Evolutionary conservation across 2,329 filamentous ascomycete species (phyloP).

Genomic region (Nannizzia gypsea): DNA sequence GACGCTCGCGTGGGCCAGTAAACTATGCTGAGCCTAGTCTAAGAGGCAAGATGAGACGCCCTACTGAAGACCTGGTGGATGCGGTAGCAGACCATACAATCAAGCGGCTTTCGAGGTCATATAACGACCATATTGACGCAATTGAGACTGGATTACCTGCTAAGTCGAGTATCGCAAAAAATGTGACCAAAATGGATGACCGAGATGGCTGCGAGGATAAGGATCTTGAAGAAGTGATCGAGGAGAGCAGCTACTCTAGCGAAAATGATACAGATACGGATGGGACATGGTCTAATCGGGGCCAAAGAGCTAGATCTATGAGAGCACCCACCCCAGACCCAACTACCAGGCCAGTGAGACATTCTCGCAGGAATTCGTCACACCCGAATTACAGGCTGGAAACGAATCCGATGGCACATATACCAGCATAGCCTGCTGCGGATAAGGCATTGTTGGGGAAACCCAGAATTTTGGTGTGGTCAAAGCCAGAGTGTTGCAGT

Average conservation of each 20-base stretch:
- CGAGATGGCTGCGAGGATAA: background rate
- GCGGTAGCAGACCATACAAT: constrained; percentile 43
- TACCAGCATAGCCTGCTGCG: background rate
- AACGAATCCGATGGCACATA: background rate
- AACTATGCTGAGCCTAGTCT: constrained; percentile 77
- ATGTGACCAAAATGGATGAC: background rate
- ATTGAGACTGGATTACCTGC: background rate
- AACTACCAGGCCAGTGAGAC: background rate
- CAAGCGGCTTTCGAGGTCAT: background rate
- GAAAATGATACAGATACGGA: background rate
- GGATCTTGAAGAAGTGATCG: background rate
- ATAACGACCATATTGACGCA: background rate
- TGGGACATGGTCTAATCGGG: background rate
- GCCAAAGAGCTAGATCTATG: background rate
- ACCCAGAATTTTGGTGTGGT: background rate
- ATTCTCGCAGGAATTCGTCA: background rate
- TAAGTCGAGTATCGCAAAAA: background rate
- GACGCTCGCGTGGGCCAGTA: constrained; percentile 55
- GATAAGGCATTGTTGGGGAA: background rate
- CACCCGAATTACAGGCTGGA: background rate
- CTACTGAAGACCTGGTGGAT: constrained; percentile 63
- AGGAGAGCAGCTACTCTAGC: background rate
- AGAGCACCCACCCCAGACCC: background rate
- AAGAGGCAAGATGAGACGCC: constrained; percentile 70
- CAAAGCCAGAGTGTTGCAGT: background rate